Conservation (phyloP, 495 filamentous ascomycete genomes). For the Penicillium riverlandense region DNA sequence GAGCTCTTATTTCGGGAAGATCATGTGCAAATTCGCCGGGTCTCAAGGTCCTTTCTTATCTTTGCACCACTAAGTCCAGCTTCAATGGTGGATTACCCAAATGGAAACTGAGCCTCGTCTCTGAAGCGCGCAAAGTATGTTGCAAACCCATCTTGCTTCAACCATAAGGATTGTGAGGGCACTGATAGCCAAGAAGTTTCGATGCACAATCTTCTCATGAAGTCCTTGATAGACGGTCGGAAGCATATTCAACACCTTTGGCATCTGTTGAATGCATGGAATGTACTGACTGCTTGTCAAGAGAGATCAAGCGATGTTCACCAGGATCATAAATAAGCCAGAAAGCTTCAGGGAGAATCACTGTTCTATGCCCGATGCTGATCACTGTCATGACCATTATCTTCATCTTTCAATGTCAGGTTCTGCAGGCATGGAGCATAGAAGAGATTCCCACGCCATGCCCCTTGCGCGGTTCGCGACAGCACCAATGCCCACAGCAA, state of each 20-base stretch:
- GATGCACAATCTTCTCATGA: slow-evolving; percentile 11
- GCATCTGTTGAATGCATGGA: not conserved
- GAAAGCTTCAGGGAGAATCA: no score
- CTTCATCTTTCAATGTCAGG: slow-evolving; percentile 17
- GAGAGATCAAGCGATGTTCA: no score
- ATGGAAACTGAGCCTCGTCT: slow-evolving; percentile 22
- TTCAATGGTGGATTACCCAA: slow-evolving; percentile 24
- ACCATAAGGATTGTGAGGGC: slow-evolving; percentile 18
- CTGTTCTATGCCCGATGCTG: slow-evolving; percentile 6
- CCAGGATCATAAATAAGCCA: no score
- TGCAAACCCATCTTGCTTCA: slow-evolving; percentile 14
- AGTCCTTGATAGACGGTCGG: slow-evolving; percentile 15
- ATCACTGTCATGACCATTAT: slow-evolving; percentile 1
- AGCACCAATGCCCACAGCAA: slow-evolving; percentile 39
- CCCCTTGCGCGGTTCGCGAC: slow-evolving; percentile 27
- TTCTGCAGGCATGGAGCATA: slow-evolving; percentile 42
- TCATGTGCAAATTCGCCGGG: slow-evolving; percentile 20
- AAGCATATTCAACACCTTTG: slow-evolving; percentile 10
- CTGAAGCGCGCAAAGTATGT: slow-evolving; percentile 15
- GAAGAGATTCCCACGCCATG: slow-evolving; percentile 35
- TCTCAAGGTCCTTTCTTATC: slow-evolving; percentile 18
- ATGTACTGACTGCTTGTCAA: no score
- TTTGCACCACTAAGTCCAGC: slow-evolving; percentile 21
- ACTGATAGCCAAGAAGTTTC: slow-evolving; percentile 21
- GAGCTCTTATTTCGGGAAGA: slow-evolving; percentile 14